These are phyloP conservation scores for Diaporthe citrichinensis DNA, from an alignment of 2,329 filamentous ascomycete species.

Conservation along the genomic window DNA sequence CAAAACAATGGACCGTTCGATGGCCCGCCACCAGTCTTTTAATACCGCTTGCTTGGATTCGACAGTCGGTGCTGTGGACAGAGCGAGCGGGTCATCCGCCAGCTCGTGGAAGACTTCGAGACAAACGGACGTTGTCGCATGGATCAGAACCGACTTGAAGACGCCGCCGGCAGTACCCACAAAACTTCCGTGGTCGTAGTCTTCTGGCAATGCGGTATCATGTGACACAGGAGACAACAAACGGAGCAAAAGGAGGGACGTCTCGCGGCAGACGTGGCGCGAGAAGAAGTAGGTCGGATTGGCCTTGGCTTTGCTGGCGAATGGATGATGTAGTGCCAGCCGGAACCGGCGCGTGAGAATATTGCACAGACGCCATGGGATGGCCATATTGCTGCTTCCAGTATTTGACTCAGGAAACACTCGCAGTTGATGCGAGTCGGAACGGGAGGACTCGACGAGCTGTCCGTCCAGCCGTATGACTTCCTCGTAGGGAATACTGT, in stretches of 20 bases:
- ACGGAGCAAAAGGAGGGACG: slow-evolving; percentile 4
- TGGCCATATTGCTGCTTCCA: background rate
- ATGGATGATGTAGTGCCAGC: slow-evolving; percentile 45
- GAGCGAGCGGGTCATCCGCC: too few species aligned
- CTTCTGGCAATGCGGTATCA: too few species aligned
- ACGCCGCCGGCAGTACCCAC: too few species aligned
- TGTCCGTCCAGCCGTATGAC: slow-evolving; percentile 43
- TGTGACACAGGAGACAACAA: background rate
- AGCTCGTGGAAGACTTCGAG: too few species aligned
- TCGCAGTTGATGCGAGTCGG: slow-evolving; percentile 12
- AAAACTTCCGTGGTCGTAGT: too few species aligned
- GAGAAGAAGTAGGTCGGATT: slow-evolving; percentile 45
- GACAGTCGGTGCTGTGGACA: too few species aligned
- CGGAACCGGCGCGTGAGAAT: slow-evolving; percentile 45
- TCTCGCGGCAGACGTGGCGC: slow-evolving; percentile 30
- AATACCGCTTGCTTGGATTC: too few species aligned
- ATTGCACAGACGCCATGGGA: slow-evolving; percentile 31
- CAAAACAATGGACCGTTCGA: too few species aligned
- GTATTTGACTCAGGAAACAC: background rate
- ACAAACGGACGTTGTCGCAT: too few species aligned
- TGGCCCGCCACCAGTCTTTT: too few species aligned
- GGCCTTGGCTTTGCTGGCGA: slow-evolving; percentile 42
- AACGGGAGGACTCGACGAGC: slow-evolving; percentile 42
- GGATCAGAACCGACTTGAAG: too few species aligned
- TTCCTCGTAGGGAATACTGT: slow-evolving; percentile 42